Percentiles rank a stretch among this genome's conserved stretches.
phyloP scores from a whole-genome alignment of 352 stramenopile genomes.

The Phytopythium litorale region DNA sequence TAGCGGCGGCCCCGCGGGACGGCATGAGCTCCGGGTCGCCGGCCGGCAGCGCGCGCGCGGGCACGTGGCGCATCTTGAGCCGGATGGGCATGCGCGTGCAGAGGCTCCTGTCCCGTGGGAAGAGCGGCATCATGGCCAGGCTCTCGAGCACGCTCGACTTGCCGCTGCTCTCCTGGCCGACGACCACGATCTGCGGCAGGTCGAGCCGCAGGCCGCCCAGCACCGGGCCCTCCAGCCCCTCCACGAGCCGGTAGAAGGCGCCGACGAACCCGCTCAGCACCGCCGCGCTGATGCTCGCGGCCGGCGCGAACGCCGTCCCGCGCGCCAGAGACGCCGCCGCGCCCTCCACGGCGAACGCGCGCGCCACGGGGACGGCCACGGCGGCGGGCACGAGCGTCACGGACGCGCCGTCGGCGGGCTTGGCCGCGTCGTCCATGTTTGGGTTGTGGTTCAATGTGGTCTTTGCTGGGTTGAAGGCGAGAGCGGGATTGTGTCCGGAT shows the following conservation, averaged over 20 bases:
- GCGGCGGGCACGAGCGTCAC: not conserved
- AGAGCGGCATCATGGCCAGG: conserved; percentile 39
- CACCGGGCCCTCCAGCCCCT: conserved; percentile 14
- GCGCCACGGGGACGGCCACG: not conserved
- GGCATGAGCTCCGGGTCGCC: conserved; percentile 20
- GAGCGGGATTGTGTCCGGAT: no score
- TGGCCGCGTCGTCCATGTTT: not conserved
- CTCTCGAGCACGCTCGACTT: conserved; percentile 47
- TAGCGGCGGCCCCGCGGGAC: conserved; percentile 1
- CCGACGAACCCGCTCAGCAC: conserved; percentile 28
- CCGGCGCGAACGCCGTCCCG: not conserved
- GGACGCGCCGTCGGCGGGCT: not conserved
- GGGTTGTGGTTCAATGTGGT: not conserved
- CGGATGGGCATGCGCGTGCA: conserved; percentile 41
- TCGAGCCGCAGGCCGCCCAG: conserved; percentile 13
- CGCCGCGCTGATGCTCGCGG: conserved; percentile 16
- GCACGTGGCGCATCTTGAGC: conserved; percentile 27
- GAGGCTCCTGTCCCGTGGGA: conserved; percentile 31
- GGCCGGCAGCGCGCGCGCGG: conserved; percentile 7
- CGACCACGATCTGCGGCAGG: conserved; percentile 39
- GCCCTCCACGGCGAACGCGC: not conserved
- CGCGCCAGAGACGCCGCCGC: not conserved
- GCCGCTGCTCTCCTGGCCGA: conserved; percentile 41
- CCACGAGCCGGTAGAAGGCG: conserved; percentile 24
- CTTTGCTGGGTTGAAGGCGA: not conserved